Evolutionary conservation across 75 land plant genomes (phyloP), one percentile per base, ranked within the genome.

Genomic region (Pseudotsuga menziesii): DNA sequence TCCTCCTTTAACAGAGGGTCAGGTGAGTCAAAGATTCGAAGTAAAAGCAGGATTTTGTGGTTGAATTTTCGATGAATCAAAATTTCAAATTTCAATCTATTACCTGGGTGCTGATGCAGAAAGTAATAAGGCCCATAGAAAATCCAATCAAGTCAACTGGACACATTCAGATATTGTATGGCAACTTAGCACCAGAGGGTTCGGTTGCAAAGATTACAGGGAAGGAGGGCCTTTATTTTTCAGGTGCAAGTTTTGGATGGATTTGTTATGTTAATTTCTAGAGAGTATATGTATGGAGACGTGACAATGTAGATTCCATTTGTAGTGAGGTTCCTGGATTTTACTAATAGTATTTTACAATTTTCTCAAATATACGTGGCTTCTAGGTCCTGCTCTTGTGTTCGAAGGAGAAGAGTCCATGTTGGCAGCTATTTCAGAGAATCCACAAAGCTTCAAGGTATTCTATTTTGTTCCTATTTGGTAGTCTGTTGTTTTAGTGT

Each of bases 131-230:
- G 75, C 90, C 89, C 25, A 9, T 92, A 52, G 85, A 85, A 71
- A 86, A 83, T 69, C 99, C 99, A 71, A 95, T 97, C 72, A 97
- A 97, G 80, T 64, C 83, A 79, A 92, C 99, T 5, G 99, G 94
- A 6, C 99, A 95, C 66, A 75, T 97, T 56, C 99, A 97, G 74
- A 92, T 91, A 36, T 76, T 97, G 14, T 88, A 90, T 82, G 99
- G 99, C 9, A 93, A 97, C 82, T 81, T 97, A 35, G 99, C 99
- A 32, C 99, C 98, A 44, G 89, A 93, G 70, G 98, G 99, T 29
- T 94, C 98, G 72, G 99, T 97, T 11, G 99, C 99, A 12, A 97
- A 97, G 76, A 97, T 97, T 61, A 97, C 99, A 60, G 99, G 99
- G 69, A 97, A 97, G 77, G 99, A 97, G 77, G 99, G 99, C 16